A percentile compares a stretch with the other conserved stretches of the same genome.
These are phyloP conservation scores for Ceratocystis harringtonii DNA, from an alignment of 2,329 filamentous ascomycete species.

Conservation along the genomic window DNA sequence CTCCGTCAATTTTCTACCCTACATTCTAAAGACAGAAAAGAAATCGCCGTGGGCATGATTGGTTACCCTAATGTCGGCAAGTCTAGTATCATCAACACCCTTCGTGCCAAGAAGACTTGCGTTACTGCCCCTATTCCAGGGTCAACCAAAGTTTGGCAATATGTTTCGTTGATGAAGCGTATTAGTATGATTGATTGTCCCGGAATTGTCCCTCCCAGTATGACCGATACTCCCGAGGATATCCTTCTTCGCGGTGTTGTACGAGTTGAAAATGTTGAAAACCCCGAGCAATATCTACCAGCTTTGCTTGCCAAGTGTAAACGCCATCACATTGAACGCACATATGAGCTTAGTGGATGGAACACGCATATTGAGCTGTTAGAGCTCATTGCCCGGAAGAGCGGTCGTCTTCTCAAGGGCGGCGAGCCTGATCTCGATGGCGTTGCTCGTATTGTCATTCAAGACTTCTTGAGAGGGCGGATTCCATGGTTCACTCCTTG, in stretches of 20 bases:
- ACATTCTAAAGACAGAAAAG: constrained; percentile 69
- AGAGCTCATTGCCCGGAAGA: constrained; percentile 73
- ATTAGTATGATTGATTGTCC: constrained; percentile 90
- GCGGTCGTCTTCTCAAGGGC: constrained; percentile 70
- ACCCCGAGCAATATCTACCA: constrained; percentile 89
- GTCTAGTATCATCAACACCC: constrained; percentile 90
- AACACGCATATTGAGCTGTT: constrained; percentile 66
- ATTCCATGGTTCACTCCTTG: constrained; percentile 83
- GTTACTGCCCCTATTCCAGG: constrained; percentile 83
- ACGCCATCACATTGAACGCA: constrained; percentile 75
- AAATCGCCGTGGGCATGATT: constrained; percentile 83
- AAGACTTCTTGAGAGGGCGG: constrained; percentile 89
- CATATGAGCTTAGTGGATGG: constrained; percentile 76
- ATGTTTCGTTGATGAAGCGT: constrained; percentile 86
- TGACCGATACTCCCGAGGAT: constrained; percentile 69
- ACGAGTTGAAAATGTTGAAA: constrained; percentile 86
- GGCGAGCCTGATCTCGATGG: constrained; percentile 93
- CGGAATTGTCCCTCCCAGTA: constrained; percentile 83
- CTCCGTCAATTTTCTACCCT: constrained; percentile 84
- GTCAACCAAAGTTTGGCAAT: constrained; percentile 87
- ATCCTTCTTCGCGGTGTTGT: constrained; percentile 84
- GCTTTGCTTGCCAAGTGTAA: constrained; percentile 70
- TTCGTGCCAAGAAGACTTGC: constrained; percentile 88
- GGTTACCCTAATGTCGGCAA: constrained; percentile 77
- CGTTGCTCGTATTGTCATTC: constrained; percentile 91